A percentile compares a stretch with the other conserved stretches of the same genome.
phyloP scores from a whole-genome alignment of 139 green algal species.

The Klebsormidium nitens region DNA sequence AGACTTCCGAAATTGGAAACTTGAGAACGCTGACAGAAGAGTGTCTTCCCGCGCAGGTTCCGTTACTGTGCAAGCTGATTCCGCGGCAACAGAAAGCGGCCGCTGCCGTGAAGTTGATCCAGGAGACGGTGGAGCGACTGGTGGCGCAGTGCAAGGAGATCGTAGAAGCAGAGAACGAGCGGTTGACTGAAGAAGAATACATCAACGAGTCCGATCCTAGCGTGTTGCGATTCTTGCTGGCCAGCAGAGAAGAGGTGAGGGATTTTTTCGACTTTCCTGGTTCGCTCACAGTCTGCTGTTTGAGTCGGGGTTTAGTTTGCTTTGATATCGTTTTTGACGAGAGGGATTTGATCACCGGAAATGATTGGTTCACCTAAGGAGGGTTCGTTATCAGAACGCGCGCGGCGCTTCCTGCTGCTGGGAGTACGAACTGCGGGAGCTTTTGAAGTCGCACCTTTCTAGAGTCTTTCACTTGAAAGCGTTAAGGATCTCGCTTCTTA shows the following conservation, averaged over 20 bases:
- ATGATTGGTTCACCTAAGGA: too few relatives aligned
- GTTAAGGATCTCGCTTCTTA: too few relatives aligned
- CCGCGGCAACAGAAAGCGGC: conserved; percentile 54
- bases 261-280: too few relatives aligned
- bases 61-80: conserved; percentile 28
- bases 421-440: too few relatives aligned
- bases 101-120: conserved; percentile 85
- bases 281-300: too few relatives aligned
- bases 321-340: too few relatives aligned
- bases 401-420: too few relatives aligned
- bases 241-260: conserved; percentile 88
- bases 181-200: conserved; percentile 52
- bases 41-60: conserved; percentile 4
- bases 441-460: too few relatives aligned
- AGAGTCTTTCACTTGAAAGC: too few relatives aligned
- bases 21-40: not conserved
- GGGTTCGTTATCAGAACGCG: too few relatives aligned
- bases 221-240: conserved; percentile 93
- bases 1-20: not conserved
- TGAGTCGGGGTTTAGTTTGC: too few relatives aligned
- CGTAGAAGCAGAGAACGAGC: conserved; percentile 82
- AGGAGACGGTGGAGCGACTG: conserved; percentile 77
- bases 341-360: too few relatives aligned
- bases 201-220: conserved; percentile 84
- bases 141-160: conserved; percentile 85